Evolutionary conservation across 2,329 filamentous ascomycete species (phyloP).

Genomic region (Emergomyces africanus): DNA sequence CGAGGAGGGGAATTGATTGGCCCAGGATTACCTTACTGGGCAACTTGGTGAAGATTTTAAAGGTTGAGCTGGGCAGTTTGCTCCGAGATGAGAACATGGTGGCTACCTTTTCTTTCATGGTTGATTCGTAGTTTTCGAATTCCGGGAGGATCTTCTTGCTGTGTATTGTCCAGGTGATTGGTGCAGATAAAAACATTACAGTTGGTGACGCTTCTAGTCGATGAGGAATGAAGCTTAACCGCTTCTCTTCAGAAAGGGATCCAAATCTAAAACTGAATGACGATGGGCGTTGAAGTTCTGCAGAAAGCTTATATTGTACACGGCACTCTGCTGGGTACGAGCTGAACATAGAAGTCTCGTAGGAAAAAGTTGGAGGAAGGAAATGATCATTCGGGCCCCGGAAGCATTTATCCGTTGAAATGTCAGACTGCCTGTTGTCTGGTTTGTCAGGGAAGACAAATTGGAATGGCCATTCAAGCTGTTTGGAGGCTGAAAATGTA

Average conservation of each 20-base stretch:
- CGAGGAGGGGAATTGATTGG: not conserved
- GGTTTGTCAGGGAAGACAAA: not conserved
- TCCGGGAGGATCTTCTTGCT: not conserved
- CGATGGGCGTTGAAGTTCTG: not conserved
- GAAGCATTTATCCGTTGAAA: not conserved
- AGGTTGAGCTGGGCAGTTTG: conserved; percentile 1
- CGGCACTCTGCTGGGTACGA: not conserved
- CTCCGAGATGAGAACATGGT: not conserved
- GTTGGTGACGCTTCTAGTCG: not conserved
- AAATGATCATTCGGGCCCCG: not conserved
- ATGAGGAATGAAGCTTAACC: not conserved
- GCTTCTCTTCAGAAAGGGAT: not conserved
- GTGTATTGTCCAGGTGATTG: not conserved
- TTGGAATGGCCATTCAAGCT: not conserved
- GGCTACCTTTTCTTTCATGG: conserved; percentile 1
- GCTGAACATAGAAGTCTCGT: not conserved
- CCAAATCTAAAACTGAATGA: not conserved
- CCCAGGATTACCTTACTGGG: not conserved
- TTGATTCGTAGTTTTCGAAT: not conserved
- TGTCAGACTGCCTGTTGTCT: not conserved
- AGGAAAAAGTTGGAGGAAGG: not conserved
- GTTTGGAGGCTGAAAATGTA: not conserved
- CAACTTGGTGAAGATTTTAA: not conserved
- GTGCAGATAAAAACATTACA: not conserved
- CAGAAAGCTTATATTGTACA: not conserved